Base-by-base conservation (phyloP, 495 filamentous ascomycete genomes). In the Penicillium daleae region DNA sequence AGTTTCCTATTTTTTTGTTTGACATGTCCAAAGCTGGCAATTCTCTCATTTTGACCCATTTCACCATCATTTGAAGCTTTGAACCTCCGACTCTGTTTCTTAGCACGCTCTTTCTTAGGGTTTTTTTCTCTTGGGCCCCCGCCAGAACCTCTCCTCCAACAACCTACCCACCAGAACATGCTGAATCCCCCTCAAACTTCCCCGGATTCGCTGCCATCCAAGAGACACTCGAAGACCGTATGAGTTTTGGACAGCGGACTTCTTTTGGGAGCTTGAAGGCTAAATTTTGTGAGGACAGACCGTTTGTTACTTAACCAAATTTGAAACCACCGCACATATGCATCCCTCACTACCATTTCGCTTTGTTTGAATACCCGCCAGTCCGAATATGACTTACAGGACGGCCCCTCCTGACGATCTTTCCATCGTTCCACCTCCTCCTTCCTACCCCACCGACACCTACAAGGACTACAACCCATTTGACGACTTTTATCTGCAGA, bases 341-440 rank as follows among this genome's bases (percentile, higher is more conserved):
- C 40, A 31, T 50, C 33, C n/a, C 40, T n/a, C 42, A 35, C 21
- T 26, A 9, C 46, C 19, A 19, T 22, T 46, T n/a, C 21, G 15
- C 42, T 12, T 33, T 29, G 26, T 32, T 19, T 54, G 27, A 54
- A 21, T 8, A 29, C 24, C 46, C 13, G 24, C 46, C 10, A 29
- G 46, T 2, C 19, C 42, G 15, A 51, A 46, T 29, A 32, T 15
- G 10, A 21, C 31, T 9, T 12, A 24, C 37, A 44, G 1, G 35
- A 67, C 67, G 66, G 27, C 56, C 2, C 10, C 29, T 17, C n/a
- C 32, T 3, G 42, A 32, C 48, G 56, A 56, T 0, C 17, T 75
- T 29, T 52, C 70, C 13, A 59, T 74, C 21, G 59, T 76, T 19
- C 46, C 67, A 4, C 59, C 66, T n/a, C 61, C 64, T 46, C 72